Evolutionary conservation across 192 early-diverging fungal genomes (phyloP).

Genomic region (Coemansia reversa): DNA sequence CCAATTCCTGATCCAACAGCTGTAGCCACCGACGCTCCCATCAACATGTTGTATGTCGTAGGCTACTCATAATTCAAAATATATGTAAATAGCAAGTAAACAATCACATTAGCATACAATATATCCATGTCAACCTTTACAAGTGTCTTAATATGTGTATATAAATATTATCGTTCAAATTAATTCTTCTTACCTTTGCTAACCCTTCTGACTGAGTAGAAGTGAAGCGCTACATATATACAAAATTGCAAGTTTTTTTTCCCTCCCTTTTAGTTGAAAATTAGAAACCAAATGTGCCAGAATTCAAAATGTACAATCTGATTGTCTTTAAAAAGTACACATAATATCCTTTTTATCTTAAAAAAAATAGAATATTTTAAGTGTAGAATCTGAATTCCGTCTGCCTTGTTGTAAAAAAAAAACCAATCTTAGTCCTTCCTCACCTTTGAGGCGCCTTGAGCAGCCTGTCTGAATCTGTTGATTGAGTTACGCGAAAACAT

Average conservation of each 20-base stretch:
- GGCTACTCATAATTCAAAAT: conserved; percentile 10
- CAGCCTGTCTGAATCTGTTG: conserved; percentile 33
- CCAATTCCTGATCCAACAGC: conserved; percentile 56
- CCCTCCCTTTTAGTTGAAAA: background rate
- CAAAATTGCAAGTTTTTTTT: background rate
- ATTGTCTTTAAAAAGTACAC: too few species aligned
- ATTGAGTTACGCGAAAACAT: conserved; percentile 51
- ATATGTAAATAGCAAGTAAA: background rate
- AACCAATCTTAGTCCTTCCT: background rate
- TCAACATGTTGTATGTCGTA: conserved; percentile 24
- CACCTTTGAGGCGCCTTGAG: conserved; percentile 41
- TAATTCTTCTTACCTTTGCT: background rate
- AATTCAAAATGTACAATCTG: too few species aligned
- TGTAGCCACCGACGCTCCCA: conserved; percentile 61
- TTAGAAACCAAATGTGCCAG: too few species aligned
- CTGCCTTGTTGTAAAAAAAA: background rate
- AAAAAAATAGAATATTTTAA: background rate
- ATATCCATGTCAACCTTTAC: background rate
- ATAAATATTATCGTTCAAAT: too few species aligned
- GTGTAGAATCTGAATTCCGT: background rate
- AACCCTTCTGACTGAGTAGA: conserved; percentile 19
- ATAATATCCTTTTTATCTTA: background rate
- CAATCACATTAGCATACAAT: background rate
- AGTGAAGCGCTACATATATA: conserved; percentile 32
- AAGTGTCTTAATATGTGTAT: background rate